Evolutionary conservation across 1,284 basidiomycete genomes (phyloP), one percentile per base, ranked within the genome.

Genomic region (Cryptococcus amylolentus): DNA sequence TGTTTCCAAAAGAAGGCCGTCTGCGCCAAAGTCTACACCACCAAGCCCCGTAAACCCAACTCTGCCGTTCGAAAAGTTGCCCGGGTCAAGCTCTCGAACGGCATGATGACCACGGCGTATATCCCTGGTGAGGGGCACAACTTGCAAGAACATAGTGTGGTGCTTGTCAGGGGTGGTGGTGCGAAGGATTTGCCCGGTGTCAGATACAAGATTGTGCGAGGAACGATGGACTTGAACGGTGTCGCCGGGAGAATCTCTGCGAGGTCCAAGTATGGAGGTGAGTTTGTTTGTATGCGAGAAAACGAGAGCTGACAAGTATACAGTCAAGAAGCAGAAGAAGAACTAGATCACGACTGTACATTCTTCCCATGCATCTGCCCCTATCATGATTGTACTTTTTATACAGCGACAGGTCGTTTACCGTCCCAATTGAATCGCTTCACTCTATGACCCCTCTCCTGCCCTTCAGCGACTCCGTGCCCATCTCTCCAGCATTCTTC

Each of bases 91-190:
- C 81, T 98, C 50, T 84, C 87, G 37, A 95, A 88, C 37, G 96
- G 96, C 51, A 88, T 90, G 75, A 87, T 86, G 42, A 83, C 94
- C 57, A 88, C 89, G 78, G 94, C 94, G 14, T 98, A 98, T 75
- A 94, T 98, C 55, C 90, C 89, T 42, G 96, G 96, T 64, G 96
- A 98, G 72, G 96, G 96, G 1, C 95, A 98, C 77, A 98, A 97
- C 74, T 78, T 98, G 69, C 96, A 98, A 80, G 96, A 98, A 76
- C 96, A 99, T 73, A 88, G 87, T 73, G 96, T 98, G 2, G 94
- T 98, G 4, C 78, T 98, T 44, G 84, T 98, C 20, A 82, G 94
- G 69, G 96, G 96, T 13, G 96, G 96, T 8, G 84, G 93, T 79
- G 88, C 93, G 3, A 94, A 98, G 81, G 96, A 98, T 86, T 83